Base-by-base conservation (phyloP, 1,284 basidiomycete species). In the Stygiomarasmius scandens region DNA sequence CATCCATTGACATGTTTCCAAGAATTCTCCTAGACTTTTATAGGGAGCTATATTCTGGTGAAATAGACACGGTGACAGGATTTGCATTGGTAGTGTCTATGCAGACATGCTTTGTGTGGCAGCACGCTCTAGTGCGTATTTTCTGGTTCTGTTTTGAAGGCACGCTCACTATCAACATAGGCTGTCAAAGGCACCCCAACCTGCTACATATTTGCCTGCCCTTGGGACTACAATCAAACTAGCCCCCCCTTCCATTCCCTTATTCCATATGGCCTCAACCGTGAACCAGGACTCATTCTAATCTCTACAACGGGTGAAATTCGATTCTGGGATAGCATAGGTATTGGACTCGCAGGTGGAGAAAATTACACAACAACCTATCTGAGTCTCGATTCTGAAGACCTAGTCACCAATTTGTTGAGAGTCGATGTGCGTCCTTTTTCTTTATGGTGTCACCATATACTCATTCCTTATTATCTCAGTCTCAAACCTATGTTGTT, bases 61-160 rank as follows among this genome's bases (percentile, higher is more conserved):
- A 81, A 48, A 82, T 92, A 22, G 90, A 93, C 66, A 79, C 82
- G 9, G 56, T 77, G 49, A 90, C 89, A 20, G 88, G 89, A 9
- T 92, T 89, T 67, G 85, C 89, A 6, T 78, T 92, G 38, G 82
- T 92, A 29, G 82, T 84, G 25, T 91, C 90, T 43, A 72, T 77
- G 12, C 79, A 83, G 63, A 90, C 88, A 9, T 91, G 89, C 68
- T 93, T 90, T 70, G 87, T 92, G 34, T 93, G 90, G 90, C 87
- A 90, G 63, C 85, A 91, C 74, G 80, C 85, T 45, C 84, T 89
- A 67, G 84, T 84, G 58, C 62, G 77, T 69, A 60, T 12, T 14
- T 24, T 22, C 22, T 47, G 43, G 41, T n/a, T 22, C 46, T 38
- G 29, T 29, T 34, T 53, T 34, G 41, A 58, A 25, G 52, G 12